Evolutionary conservation across 768 basidiomycete genomes (phyloP), one percentile per base, ranked within the genome.

Genomic region (Tylopilus felleus): DNA sequence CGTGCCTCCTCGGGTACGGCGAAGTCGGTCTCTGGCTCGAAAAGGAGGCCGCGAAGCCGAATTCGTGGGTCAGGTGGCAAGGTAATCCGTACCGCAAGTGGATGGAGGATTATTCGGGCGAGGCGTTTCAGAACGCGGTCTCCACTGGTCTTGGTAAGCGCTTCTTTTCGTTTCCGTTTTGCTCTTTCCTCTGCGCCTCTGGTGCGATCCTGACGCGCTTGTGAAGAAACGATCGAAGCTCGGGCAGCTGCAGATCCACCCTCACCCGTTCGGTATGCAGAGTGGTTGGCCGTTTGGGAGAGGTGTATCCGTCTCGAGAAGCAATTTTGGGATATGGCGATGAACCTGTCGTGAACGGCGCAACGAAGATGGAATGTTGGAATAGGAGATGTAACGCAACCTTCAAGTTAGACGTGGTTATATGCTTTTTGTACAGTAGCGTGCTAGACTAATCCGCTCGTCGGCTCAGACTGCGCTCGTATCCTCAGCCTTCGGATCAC

Each of bases 1-100:
- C 90, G 8, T 98, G 95, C 66, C 75, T 96, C 9, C 73, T 96
- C 0, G 95, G 94, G 3, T 98, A 97, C 65, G 94, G 94, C 12
- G 90, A 96, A 66, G 91, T 94, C 0, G 94, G 93, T 1, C 71
- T 91, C 38, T 90, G 92, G 85, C 73, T 98, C 29, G 79, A 83
- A 67, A 80, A 77, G 33, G 77, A 86, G 55, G 78, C 77, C 7
- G 1, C 64, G 74, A 33, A 62, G 59, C 38, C 74, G 72, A 10
- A 66, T 61, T n/a, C 73, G 21, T 85, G 83, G 78, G 80, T 88
- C 19, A 63, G 75, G 33, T 65, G 84, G 51, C 79, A 84, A 10
- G 82, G 79, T 0, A 96, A 96, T 62, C 81, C 83, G 5, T 97
- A 95, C 69, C 75, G 75, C 40, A 66, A 73, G 53, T 91, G 87